These are phyloP conservation scores for Aureobasidium leucospermi DNA, from an alignment of 2,329 filamentous ascomycete species.

Conservation along the genomic window DNA sequence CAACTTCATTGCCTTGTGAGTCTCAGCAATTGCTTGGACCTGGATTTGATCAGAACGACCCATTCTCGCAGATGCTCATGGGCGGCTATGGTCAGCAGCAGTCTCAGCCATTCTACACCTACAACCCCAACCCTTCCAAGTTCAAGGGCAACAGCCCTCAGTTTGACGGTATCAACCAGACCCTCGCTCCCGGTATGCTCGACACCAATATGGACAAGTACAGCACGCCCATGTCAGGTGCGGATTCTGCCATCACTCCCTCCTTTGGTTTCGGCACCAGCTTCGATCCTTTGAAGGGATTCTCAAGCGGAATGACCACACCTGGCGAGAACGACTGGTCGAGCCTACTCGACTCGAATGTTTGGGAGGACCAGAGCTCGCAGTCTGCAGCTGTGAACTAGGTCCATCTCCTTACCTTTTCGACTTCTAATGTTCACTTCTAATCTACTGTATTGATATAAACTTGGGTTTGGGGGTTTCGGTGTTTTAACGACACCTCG, in stretches of 20 bases:
- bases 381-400: constrained; percentile 2
- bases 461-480: background rate
- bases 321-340: constrained; percentile 22
- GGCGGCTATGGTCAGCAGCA: constrained; percentile 33
- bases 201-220: constrained; percentile 22
- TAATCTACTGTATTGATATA: background rate
- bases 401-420: background rate
- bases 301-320: constrained; percentile 21
- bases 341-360: constrained; percentile 22
- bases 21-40: constrained; percentile 47
- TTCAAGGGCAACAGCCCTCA: constrained; percentile 21
- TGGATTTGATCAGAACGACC: constrained; percentile 38
- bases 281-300: constrained; percentile 20
- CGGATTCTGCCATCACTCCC: constrained; percentile 21
- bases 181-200: constrained; percentile 32
- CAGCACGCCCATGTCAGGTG: constrained; percentile 20
- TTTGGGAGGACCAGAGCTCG: constrained; percentile 17
- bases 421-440: background rate
- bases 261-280: constrained; percentile 18
- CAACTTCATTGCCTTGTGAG: constrained; percentile 44
- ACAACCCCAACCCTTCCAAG: constrained; percentile 35
- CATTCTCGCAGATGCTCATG: constrained; percentile 41
- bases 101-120: constrained; percentile 37
- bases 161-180: constrained; percentile 33
- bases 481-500: background rate